Evolutionary conservation across 2,329 filamentous ascomycete species (phyloP), one percentile per base, ranked within the genome.

Genomic region (Fonsecaea multimorphosa): DNA sequence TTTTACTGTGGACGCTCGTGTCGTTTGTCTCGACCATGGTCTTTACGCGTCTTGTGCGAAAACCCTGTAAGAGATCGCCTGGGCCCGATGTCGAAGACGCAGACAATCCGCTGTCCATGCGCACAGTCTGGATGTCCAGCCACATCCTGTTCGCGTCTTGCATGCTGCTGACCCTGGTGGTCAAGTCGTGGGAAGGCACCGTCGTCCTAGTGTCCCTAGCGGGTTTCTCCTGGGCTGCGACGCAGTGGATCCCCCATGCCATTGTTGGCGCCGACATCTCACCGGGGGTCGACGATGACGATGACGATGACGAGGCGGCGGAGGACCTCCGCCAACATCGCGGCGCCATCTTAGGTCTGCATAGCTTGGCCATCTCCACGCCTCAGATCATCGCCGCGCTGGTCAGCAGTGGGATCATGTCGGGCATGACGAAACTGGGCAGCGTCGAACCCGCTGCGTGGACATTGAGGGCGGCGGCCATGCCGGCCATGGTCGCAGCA

Each of bases 161-260:
- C 31, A 55, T 55, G 52, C 7, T 55, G n/a, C 31, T 55, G 27
- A 55, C 52, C 4, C 29, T 55, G 8, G 52, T 55, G 27, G 31
- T 55, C 24, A 31, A 34, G 9, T 55, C 52, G 1, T 55, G 52
- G 52, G 12, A 31, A 32, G 52, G 52, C 31, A 55, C 52, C 29
- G 52, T 55, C 3, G 52, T 55, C 11, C 52, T 55, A 1, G 52
- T 55, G 24, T 55, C 52, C 16, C 52, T 55, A 5, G 52, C 32
- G 1, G 52, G 52, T 19, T 55, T 24, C 31, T 55, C 52, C 52
- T 55, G 52, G 52, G 52, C 52, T 0, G 52, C 52, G 24, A 36
- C 52, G 31, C 52, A 55, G 31, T 55, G 52, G 52, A 55, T 55
- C 29, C 52, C 52, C 2, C 52, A 55, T n/a, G 52, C 52, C 12